These are phyloP conservation scores for Boletus sp. DNA, from an alignment of 1,284 basidiomycete genomes.

Conservation along the genomic window DNA sequence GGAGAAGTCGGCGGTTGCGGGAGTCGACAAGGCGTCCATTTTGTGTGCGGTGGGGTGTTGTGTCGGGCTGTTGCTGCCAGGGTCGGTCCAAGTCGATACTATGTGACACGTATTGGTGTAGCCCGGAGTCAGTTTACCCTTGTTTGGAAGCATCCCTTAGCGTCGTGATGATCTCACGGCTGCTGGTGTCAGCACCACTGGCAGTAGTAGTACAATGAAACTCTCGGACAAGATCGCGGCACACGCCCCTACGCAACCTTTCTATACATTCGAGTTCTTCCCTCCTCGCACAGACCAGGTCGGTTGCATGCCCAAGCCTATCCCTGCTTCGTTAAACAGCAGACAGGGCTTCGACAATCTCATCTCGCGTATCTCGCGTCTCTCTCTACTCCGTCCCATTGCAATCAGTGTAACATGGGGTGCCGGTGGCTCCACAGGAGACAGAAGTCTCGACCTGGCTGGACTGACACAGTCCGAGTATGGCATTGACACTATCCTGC, in stretches of 20 bases:
- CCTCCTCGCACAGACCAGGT: conserved; percentile 89
- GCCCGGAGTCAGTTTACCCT: conserved; percentile 22
- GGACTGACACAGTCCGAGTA: conserved; percentile 67
- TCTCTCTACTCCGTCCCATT: conserved; percentile 67
- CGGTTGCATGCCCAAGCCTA: conserved; percentile 10
- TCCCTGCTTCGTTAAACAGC: conserved; percentile 14
- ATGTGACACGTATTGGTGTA: neutral
- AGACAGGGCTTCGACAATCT: conserved; percentile 82
- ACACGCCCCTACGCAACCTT: conserved; percentile 48
- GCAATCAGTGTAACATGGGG: conserved; percentile 94
- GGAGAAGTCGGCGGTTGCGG: conserved; percentile 76
- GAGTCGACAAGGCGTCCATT: conserved; percentile 55
- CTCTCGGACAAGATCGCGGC: conserved; percentile 58
- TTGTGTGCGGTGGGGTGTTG: neutral
- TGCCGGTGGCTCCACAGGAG: conserved; percentile 90
- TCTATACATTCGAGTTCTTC: conserved; percentile 93
- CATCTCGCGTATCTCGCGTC: conserved; percentile 72
- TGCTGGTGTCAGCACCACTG: too few species aligned
- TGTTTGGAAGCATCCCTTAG: conserved; percentile 24
- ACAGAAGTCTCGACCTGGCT: conserved; percentile 84
- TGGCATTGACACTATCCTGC: conserved; percentile 81
- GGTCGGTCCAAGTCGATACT: conserved; percentile 17
- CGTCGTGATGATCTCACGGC: neutral
- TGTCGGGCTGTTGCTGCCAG: neutral
- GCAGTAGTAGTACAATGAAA: conserved; percentile 61